These are phyloP conservation scores for Phytophthora citrophthora DNA, from an alignment of 352 stramenopile genomes.

Conservation along the genomic window DNA sequence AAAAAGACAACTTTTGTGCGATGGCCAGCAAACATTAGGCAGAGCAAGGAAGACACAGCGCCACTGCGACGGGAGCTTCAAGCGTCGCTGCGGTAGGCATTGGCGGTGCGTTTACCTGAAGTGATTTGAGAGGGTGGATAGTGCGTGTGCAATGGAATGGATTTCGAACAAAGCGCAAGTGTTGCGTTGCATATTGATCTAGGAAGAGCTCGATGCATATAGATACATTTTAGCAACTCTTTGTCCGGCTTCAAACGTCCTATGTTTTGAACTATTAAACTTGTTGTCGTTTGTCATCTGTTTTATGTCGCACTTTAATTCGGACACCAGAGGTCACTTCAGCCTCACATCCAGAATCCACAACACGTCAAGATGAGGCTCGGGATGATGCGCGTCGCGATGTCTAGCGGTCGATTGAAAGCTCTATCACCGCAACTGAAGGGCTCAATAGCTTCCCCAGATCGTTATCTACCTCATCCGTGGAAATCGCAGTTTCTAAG, in stretches of 20 bases:
- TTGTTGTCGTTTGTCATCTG: too few relatives aligned
- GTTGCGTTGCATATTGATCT: conserved; percentile 23
- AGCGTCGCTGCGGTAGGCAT: conserved; percentile 17
- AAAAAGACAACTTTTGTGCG: conserved; percentile 44
- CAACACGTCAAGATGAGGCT: conserved; percentile 1
- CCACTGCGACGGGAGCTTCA: conserved; percentile 2
- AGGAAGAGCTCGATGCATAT: conserved; percentile 27
- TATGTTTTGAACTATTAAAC: neutral
- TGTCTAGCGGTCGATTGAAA: conserved; percentile 11
- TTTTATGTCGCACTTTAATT: conserved; percentile 1
- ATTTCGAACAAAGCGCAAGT: conserved; percentile 29
- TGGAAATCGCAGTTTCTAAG: neutral
- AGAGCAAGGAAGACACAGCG: conserved; percentile 26
- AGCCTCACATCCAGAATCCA: conserved; percentile 10
- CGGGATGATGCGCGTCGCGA: conserved; percentile 15
- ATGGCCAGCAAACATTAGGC: conserved; percentile 37
- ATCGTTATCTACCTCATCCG: conserved; percentile 1
- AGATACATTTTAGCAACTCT: conserved; percentile 31
- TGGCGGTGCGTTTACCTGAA: conserved; percentile 32
- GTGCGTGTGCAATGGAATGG: conserved; percentile 51
- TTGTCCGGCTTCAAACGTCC: conserved; percentile 13
- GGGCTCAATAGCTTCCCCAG: conserved; percentile 3
- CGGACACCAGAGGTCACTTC: conserved; percentile 10
- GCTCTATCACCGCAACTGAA: conserved; percentile 1
- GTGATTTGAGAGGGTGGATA: conserved; percentile 38